Base-by-base conservation (phyloP, 768 basidiomycete species). In the Tremella mesenterica region DNA sequence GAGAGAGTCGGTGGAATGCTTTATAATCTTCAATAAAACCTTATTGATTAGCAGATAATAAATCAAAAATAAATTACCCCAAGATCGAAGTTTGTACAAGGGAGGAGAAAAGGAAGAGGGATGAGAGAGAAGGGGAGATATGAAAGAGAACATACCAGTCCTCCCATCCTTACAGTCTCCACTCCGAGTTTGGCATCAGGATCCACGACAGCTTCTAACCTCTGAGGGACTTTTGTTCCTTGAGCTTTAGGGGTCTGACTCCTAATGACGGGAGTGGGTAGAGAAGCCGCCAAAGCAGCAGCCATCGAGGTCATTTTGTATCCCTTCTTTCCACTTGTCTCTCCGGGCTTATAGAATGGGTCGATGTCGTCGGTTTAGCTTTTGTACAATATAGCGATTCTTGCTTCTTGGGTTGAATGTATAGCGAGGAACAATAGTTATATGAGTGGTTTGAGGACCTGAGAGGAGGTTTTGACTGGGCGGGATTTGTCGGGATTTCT, bases 191-290 rank as follows among this genome's bases (percentile, higher is more conserved):
- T 84, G 39, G 84, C 90, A 76, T 95, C 91, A 60, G 90, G 85
- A 75, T 96, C 92, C 70, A 96, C 84, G 48, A 84, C 84, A 71
- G 87, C 90, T 41, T 89, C 81, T 86, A 93, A 88, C 57, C 88
- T 86, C 4, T 89, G 81, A 16, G 92, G 92, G 57, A 95, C 84
- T 74, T 91, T 88, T 33, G 57, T 58, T 9, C 36, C 16, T 13
- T 39, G 38, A 75, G 87, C 84, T 54, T 79, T 79, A 14, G 85
- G 82, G 13, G 78, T 76, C 8, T 82, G 80, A 9, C 81, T 79
- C 30, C 53, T 43, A 78, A 23, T 83, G 21, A 49, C 46, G 7
- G 44, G 50, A 23, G 49, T 38, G 13, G 50, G 43, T 18, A 71
- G 53, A 23, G 85, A 83, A 27, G 91, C 90, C 64, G 90, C 88